These are phyloP conservation scores for Cardamine chenopodiifolia DNA, from an alignment of 345 rosid species.

Conservation along the genomic window DNA sequence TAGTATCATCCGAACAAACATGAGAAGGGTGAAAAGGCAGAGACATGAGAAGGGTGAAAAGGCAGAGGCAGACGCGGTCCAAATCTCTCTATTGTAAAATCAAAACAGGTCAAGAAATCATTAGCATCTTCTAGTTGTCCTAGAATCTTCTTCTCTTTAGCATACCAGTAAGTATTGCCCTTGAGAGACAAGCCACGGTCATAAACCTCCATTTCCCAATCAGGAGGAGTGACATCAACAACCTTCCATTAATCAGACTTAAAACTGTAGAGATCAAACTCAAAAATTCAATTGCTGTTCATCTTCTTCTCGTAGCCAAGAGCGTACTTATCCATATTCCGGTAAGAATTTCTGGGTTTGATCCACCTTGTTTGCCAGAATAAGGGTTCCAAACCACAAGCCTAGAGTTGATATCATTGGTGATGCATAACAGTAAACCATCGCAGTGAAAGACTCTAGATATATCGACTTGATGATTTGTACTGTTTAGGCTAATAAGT, in stretches of 20 bases:
- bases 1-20: rapidly evolving
- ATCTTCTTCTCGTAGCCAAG: background rate
- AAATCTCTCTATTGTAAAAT: background rate
- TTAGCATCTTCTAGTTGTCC: background rate
- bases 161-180: constrained; percentile 5
- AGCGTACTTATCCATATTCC: background rate
- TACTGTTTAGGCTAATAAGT: background rate
- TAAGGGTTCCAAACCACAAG: constrained; percentile 8
- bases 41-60: background rate
- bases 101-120: background rate
- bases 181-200: background rate
- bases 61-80: background rate
- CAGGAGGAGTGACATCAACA: background rate
- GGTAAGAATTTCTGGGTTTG: background rate
- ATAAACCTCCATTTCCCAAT: background rate
- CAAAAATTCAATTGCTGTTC: background rate
- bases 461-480: background rate
- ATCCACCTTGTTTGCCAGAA: background rate
- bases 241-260: background rate
- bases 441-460: background rate
- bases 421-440: constrained; percentile 6
- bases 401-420: background rate
- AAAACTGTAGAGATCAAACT: background rate
- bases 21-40: background rate
- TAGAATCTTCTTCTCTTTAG: background rate